Evolutionary conservation across 2,329 filamentous ascomycete genomes (phyloP).

Genomic region (Volutella citrinella): DNA sequence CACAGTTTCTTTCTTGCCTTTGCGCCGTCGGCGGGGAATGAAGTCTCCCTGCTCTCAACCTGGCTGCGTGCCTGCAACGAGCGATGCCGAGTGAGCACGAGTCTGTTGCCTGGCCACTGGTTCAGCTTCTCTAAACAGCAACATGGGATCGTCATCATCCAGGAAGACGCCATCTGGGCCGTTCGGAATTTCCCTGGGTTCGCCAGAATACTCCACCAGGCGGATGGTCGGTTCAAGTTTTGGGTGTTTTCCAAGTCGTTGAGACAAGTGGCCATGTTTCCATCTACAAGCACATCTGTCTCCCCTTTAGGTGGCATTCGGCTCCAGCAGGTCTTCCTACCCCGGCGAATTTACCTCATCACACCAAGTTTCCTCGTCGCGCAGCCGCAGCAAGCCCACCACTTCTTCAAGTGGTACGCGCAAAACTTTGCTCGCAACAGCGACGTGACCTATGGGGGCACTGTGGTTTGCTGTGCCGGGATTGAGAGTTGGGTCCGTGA

Average conservation of each 20-base stretch:
- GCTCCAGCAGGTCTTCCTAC: conserved; percentile 28
- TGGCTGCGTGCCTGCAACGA: conserved; percentile 43
- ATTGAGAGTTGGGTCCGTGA: conserved; percentile 29
- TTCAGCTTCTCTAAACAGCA: conserved; percentile 35
- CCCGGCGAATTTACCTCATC: conserved; percentile 34
- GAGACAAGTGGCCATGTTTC: conserved; percentile 14
- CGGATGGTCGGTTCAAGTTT: conserved; percentile 29
- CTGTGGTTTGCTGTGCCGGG: conserved; percentile 28
- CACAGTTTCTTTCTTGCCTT: conserved; percentile 48
- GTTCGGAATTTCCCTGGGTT: conserved; percentile 40
- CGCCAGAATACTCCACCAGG: conserved; percentile 27
- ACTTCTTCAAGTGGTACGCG: conserved; percentile 35
- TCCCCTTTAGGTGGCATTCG: conserved; percentile 18
- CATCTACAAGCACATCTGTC: conserved; percentile 6
- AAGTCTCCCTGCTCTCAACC: conserved; percentile 36
- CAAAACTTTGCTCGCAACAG: conserved; percentile 16
- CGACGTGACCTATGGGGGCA: conserved; percentile 13
- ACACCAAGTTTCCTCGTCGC: conserved; percentile 41
- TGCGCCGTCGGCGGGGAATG: conserved; percentile 34
- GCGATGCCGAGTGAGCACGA: conserved; percentile 41
- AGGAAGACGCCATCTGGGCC: conserved; percentile 39
- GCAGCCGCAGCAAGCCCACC: conserved; percentile 32
- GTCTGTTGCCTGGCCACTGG: conserved; percentile 45
- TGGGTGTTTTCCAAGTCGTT: conserved; percentile 39
- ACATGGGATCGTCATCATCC: conserved; percentile 39